phyloP scores from a whole-genome alignment of 2,329 filamentous ascomycete species.

The Cladosporium sp. region DNA sequence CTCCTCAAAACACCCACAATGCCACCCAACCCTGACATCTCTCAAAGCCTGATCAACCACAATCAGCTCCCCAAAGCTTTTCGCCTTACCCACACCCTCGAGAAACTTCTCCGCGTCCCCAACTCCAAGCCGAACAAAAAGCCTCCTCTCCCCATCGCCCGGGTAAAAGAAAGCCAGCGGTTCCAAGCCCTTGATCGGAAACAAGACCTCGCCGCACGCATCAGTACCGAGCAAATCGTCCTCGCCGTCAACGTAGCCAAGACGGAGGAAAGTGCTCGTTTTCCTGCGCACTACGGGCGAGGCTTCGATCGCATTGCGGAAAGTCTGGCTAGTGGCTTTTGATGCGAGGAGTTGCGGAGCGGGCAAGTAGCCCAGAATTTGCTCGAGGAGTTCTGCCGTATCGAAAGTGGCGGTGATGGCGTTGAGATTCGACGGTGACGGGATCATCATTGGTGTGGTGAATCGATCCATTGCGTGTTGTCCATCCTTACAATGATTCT shows the following conservation, averaged over 20 bases:
- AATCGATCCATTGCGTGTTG: not conserved
- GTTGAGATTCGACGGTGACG: not conserved
- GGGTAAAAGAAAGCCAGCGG: conserved; percentile 10
- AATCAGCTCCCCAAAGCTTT: not conserved
- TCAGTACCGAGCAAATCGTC: not conserved
- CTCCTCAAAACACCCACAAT: conserved; percentile 7
- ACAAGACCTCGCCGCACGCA: not conserved
- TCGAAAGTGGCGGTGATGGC: conserved; percentile 1
- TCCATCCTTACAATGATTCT: not conserved
- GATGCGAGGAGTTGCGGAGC: not conserved
- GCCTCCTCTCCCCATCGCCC: conserved; percentile 1
- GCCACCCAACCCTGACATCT: conserved; percentile 9
- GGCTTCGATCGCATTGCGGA: not conserved
- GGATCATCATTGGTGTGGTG: not conserved
- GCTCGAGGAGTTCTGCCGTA: conserved; percentile 16
- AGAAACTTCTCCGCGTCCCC: not conserved
- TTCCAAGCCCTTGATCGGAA: not conserved
- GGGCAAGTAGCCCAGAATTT: conserved; percentile 2
- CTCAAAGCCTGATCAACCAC: not conserved
- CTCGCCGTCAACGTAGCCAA: not conserved
- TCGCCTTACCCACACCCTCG: not conserved
- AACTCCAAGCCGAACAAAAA: not conserved
- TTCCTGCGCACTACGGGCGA: not conserved
- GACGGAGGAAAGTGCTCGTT: not conserved
- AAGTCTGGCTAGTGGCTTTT: not conserved